phyloP scores from a whole-genome alignment of 1,284 basidiomycete genomes.

The Cryptococcus hybrid region DNA sequence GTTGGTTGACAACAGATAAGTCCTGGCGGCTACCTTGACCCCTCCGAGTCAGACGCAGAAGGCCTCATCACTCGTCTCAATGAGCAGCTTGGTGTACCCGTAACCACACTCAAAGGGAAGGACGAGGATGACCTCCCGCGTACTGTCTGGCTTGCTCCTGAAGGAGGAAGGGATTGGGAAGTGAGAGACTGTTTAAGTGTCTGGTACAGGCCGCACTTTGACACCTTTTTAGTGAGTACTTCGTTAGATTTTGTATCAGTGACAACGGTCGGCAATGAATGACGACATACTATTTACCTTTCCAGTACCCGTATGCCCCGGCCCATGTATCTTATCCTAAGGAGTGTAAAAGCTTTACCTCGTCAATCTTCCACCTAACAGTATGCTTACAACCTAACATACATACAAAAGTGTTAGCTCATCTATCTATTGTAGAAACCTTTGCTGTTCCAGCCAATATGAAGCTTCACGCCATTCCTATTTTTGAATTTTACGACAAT shows the following conservation, averaged over 20 bases:
- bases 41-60: conserved; percentile 86
- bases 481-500: conserved; percentile 97
- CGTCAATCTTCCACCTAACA: conserved; percentile 90
- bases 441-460: conserved; percentile 97
- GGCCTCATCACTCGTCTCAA: conserved; percentile 86
- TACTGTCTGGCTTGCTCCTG: conserved; percentile 28
- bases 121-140: not conserved
- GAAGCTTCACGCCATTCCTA: conserved; percentile 92
- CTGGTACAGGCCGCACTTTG: conserved; percentile 74
- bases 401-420: conserved; percentile 28
- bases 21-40: conserved; percentile 97
- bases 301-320: conserved; percentile 94
- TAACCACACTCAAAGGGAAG: not conserved
- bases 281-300: not conserved
- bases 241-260: no score
- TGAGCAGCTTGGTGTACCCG: conserved; percentile 68
- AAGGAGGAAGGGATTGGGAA: conserved; percentile 54
- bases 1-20: conserved; percentile 50
- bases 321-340: conserved; percentile 97
- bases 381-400: conserved; percentile 54
- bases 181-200: not conserved
- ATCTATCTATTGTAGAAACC: conserved; percentile 62
- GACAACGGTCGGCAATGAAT: not conserved
- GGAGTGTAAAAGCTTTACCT: conserved; percentile 97
- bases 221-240: conserved; percentile 88